These are phyloP conservation scores for Casaregolazyma suthepensis DNA, from an alignment of 1,139 yeast species.

Conservation along the genomic window DNA sequence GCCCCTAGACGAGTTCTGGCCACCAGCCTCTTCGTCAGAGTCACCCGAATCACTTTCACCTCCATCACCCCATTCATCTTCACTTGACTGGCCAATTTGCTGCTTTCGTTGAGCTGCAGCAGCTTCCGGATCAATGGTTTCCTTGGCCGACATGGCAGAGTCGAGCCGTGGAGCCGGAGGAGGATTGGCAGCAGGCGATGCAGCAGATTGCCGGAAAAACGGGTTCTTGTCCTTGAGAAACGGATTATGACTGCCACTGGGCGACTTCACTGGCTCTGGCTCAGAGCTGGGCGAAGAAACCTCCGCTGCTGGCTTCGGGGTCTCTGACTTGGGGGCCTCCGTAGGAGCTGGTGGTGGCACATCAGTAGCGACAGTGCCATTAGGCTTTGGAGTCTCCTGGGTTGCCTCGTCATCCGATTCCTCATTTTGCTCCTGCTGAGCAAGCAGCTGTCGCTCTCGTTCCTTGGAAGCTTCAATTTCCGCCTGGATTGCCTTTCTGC, in stretches of 20 bases:
- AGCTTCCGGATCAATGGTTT: slow-evolving; percentile 41
- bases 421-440: slow-evolving; percentile 21
- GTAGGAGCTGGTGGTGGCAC: slow-evolving; percentile 12
- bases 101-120: slow-evolving; percentile 51
- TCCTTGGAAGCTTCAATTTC: slow-evolving; percentile 56
- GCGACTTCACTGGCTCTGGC: slow-evolving; percentile 10
- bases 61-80: slow-evolving; percentile 48
- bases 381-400: slow-evolving; percentile 8
- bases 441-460: slow-evolving; percentile 34
- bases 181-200: slow-evolving; percentile 19
- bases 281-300: slow-evolving; percentile 12
- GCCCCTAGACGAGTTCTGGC: slow-evolving; percentile 31
- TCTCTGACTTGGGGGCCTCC: slow-evolving; percentile 13
- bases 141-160: slow-evolving; percentile 15
- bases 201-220: slow-evolving; percentile 13
- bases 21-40: slow-evolving; percentile 41
- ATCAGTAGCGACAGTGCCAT: slow-evolving; percentile 10
- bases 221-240: slow-evolving; percentile 16
- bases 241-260: slow-evolving; percentile 16
- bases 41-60: slow-evolving; percentile 32
- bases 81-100: slow-evolving; percentile 39
- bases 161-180: slow-evolving; percentile 35
- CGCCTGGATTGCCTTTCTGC: slow-evolving; percentile 52
- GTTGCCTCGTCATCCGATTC: slow-evolving; percentile 24
- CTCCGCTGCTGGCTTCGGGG: slow-evolving; percentile 11